A percentile compares a stretch with the other conserved stretches of the same genome.
Conservation (phyloP, 805 yeast species). For the Wickerhamomyces tratensis region DNA sequence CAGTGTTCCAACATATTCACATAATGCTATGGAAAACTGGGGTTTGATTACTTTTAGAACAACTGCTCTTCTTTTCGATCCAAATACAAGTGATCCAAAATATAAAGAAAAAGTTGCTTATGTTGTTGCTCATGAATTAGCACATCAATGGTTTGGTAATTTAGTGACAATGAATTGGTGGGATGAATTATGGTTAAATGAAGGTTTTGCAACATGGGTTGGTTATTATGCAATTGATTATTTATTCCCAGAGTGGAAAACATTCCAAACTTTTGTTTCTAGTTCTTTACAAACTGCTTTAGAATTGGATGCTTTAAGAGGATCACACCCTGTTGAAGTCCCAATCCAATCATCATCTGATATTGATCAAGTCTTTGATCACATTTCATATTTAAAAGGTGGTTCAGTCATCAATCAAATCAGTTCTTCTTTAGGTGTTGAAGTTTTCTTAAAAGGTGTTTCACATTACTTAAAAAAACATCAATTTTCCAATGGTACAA, state of each 20-base stretch:
- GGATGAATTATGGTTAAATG: slow-evolving; percentile 85
- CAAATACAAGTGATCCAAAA: slow-evolving; percentile 49
- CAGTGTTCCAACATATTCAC: slow-evolving; percentile 72
- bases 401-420: slow-evolving; percentile 73
- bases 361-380: slow-evolving; percentile 77
- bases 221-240: slow-evolving; percentile 74
- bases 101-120: slow-evolving; percentile 69
- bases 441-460: slow-evolving; percentile 67
- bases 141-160: slow-evolving; percentile 90
- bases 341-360: slow-evolving; percentile 70
- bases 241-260: slow-evolving; percentile 74
- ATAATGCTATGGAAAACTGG: slow-evolving; percentile 88
- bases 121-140: slow-evolving; percentile 80
- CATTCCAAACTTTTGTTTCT: slow-evolving; percentile 68
- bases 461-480: slow-evolving; percentile 66
- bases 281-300: slow-evolving; percentile 68
- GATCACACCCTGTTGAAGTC: slow-evolving; percentile 80
- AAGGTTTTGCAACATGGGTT: slow-evolving; percentile 88
- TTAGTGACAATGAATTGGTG: slow-evolving; percentile 89
- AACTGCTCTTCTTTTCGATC: slow-evolving; percentile 63
- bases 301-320: slow-evolving; percentile 62
- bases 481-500: slow-evolving; percentile 66
- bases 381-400: slow-evolving; percentile 76
- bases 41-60: slow-evolving; percentile 78
- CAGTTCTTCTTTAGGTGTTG: slow-evolving; percentile 66